phyloP scores from a whole-genome alignment of 2,329 filamentous ascomycete species.

The Talaromyces albobiverticillius region DNA sequence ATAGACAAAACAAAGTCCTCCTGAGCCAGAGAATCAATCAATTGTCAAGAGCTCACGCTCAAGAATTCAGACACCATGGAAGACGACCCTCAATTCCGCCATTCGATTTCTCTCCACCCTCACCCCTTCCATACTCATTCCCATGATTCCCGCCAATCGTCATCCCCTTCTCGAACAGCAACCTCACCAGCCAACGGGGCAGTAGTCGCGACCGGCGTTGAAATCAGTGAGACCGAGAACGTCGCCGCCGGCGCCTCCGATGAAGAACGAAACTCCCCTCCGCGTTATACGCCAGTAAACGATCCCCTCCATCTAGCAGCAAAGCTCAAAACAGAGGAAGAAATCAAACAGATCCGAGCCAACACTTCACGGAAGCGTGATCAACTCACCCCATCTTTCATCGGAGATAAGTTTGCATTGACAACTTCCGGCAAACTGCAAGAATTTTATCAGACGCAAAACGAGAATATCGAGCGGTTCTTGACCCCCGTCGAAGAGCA shows the following conservation, averaged over 20 bases:
- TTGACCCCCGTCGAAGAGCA: conserved; percentile 93
- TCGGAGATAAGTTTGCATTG: conserved; percentile 21
- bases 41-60: too few relatives aligned
- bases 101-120: conserved; percentile 19
- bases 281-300: conserved; percentile 60
- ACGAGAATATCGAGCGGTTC: conserved; percentile 87
- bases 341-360: conserved; percentile 74
- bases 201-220: conserved; percentile 43
- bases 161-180: conserved; percentile 5
- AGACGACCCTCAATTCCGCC: conserved; percentile 14
- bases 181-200: conserved; percentile 26
- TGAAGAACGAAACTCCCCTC: conserved; percentile 47
- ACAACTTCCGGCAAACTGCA: conserved; percentile 55
- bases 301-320: conserved; percentile 80
- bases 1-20: too few relatives aligned
- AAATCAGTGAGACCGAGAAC: conserved; percentile 26
- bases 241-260: conserved; percentile 32
- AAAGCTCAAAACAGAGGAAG: conserved; percentile 71
- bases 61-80: conserved; percentile 16
- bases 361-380: conserved; percentile 76
- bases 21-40: too few relatives aligned
- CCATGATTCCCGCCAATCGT: conserved; percentile 10
- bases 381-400: conserved; percentile 37
- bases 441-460: conserved; percentile 85
- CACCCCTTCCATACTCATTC: conserved; percentile 18